These are phyloP conservation scores for Beta macrorhiza DNA, from an alignment of 179 eudicot species.

Conservation along the genomic window DNA sequence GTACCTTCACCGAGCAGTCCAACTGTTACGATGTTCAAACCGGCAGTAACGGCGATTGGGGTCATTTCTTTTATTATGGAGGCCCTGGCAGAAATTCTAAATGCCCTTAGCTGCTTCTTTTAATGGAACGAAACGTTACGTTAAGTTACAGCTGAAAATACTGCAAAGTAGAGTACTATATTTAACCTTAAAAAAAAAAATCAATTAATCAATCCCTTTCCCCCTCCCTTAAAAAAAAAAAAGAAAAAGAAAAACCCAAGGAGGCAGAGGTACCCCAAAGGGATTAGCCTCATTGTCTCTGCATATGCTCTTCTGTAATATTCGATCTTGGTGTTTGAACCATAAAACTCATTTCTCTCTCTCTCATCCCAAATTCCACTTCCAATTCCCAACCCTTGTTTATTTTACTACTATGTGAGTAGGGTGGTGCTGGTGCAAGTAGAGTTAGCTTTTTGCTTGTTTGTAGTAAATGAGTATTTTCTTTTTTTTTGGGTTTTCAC, in stretches of 20 bases:
- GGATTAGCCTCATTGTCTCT: conserved; percentile 21
- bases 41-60: conserved; percentile 84
- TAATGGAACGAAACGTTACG: neutral
- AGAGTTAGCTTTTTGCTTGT: neutral
- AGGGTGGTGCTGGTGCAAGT: conserved; percentile 9
- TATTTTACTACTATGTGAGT: neutral
- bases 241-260: neutral
- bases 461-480: conserved; percentile 1
- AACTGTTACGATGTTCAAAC: conserved; percentile 87
- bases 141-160: conserved; percentile 13
- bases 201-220: neutral
- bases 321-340: conserved; percentile 17
- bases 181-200: neutral
- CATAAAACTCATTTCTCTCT: neutral
- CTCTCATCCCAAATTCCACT: too few species aligned
- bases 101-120: conserved; percentile 43
- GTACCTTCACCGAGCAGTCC: conserved; percentile 87
- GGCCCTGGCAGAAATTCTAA: conserved; percentile 85
- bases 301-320: conserved; percentile 22
- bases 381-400: neutral
- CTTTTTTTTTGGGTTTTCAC: neutral
- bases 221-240: neutral
- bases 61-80: conserved; percentile 81
- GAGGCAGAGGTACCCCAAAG: conserved; percentile 32
- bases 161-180: conserved; percentile 26